phyloP scores from a whole-genome alignment of 1,284 basidiomycete species.

The Phellopilus nigrolimitatus region DNA sequence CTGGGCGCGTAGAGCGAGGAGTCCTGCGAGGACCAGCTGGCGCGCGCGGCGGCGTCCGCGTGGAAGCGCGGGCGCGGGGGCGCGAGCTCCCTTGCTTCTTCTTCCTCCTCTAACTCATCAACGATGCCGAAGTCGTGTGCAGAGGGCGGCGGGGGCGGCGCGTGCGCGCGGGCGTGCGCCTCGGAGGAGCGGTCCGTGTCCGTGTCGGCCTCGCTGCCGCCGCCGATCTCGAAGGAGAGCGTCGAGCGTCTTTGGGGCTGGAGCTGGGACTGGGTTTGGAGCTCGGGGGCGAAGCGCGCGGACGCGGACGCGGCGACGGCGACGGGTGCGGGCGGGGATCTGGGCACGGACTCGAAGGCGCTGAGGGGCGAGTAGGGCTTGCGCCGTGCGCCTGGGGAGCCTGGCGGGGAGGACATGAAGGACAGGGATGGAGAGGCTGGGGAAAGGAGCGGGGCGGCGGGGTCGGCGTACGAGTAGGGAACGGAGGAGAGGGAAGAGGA shows the following conservation, averaged over 20 bases:
- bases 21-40: constrained; percentile 14
- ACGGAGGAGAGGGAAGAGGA: background rate
- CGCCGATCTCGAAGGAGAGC: constrained; percentile 9
- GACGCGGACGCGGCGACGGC: no score
- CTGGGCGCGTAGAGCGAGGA: constrained; percentile 2
- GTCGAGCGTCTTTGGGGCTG: background rate
- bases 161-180: background rate
- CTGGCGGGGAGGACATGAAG: constrained; percentile 12
- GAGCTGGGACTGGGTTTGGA: background rate
- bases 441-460: background rate
- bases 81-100: background rate
- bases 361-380: constrained; percentile 4
- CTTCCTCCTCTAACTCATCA: background rate
- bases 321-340: no score
- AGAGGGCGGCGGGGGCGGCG: background rate
- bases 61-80: constrained; percentile 17
- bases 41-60: constrained; percentile 1
- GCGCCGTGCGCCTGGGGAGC: constrained; percentile 2
- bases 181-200: background rate
- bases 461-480: background rate
- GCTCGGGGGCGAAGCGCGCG: no score
- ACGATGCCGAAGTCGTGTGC: no score
- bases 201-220: constrained; percentile 1
- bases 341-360: constrained; percentile 1
- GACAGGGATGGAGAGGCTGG: background rate